Conservation (phyloP, 1,284 basidiomycete genomes). For the Apiotrichum sp. region DNA sequence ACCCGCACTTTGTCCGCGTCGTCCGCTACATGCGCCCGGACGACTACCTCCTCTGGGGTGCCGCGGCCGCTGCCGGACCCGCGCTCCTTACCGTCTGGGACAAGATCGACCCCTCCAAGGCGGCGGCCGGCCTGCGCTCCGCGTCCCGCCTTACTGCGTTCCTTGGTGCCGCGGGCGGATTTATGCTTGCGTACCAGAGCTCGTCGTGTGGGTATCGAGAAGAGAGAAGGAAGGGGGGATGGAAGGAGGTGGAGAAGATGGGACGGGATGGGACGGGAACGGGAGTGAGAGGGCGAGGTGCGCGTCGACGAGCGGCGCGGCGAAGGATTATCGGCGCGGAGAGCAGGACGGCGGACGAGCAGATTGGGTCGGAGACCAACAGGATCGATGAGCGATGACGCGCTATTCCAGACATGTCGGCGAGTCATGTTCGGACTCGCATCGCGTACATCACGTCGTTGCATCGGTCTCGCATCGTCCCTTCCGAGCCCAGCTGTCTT, state of each 20-base stretch:
- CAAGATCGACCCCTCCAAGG: conserved; percentile 36
- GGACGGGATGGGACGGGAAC: neutral
- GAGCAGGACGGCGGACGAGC: neutral
- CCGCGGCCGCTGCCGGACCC: conserved; percentile 59
- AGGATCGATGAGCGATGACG: too few species aligned
- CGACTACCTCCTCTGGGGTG: conserved; percentile 83
- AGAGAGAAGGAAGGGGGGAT: neutral
- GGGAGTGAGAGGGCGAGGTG: neutral
- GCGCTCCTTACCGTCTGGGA: conserved; percentile 19
- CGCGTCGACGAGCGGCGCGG: neutral
- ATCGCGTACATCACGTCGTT: too few species aligned
- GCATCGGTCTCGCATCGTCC: too few species aligned
- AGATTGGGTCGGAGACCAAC: too few species aligned
- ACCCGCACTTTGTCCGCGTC: conserved; percentile 85
- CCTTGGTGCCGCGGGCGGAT: conserved; percentile 76
- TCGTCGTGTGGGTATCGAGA: conserved; percentile 62
- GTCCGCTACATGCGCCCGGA: conserved; percentile 80
- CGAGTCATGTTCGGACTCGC: too few species aligned
- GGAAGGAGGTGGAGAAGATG: neutral
- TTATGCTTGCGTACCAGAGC: conserved; percentile 87
- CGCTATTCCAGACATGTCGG: too few species aligned
- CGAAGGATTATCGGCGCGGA: neutral
- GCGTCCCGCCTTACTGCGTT: conserved; percentile 52
- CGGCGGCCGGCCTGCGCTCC: conserved; percentile 32
- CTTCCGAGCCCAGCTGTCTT: too few species aligned